phyloP scores from a whole-genome alignment of 148 eudicot genomes.

The Bassia scoparia region DNA sequence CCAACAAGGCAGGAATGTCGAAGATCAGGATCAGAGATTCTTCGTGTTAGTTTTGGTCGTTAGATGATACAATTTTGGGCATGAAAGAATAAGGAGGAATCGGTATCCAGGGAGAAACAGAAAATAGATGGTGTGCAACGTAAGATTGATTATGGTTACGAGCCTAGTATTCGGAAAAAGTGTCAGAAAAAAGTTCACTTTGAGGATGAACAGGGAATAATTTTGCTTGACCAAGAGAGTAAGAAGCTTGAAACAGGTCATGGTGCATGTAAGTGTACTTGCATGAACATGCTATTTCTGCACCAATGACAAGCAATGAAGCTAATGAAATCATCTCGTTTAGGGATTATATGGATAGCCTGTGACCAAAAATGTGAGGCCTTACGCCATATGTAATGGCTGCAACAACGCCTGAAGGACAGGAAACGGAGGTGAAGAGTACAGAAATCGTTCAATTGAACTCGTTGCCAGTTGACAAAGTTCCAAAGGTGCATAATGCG shows the following conservation, averaged over 20 bases:
- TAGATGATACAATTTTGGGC: not conserved
- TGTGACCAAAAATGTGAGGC: not conserved
- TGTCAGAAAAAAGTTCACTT: constrained; percentile 21
- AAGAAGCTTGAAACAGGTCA: not conserved
- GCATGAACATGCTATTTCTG: constrained; percentile 33
- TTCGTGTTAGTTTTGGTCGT: constrained; percentile 50
- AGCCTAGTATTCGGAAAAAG: constrained; percentile 20
- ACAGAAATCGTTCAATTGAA: constrained; percentile 23
- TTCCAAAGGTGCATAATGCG: no score
- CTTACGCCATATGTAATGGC: constrained; percentile 29
- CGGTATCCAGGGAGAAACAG: constrained; percentile 26
- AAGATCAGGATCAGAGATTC: constrained; percentile 61
- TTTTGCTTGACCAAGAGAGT: not conserved
- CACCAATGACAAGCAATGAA: constrained; percentile 8
- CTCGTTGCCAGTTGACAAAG: no score
- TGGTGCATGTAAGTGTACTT: constrained; percentile 22
- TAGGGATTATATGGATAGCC: constrained; percentile 1
- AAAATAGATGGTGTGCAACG: constrained; percentile 22
- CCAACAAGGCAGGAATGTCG: constrained; percentile 14
- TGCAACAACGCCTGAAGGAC: constrained; percentile 34
- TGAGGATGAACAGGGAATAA: not conserved
- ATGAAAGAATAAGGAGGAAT: constrained; percentile 38
- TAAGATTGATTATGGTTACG: constrained; percentile 31
- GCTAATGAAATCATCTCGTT: not conserved
- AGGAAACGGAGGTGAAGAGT: constrained; percentile 10